Evolutionary conservation across 2,329 filamentous ascomycete species (phyloP), one percentile per base, ranked within the genome.

Genomic region (Penicillium sp.): DNA sequence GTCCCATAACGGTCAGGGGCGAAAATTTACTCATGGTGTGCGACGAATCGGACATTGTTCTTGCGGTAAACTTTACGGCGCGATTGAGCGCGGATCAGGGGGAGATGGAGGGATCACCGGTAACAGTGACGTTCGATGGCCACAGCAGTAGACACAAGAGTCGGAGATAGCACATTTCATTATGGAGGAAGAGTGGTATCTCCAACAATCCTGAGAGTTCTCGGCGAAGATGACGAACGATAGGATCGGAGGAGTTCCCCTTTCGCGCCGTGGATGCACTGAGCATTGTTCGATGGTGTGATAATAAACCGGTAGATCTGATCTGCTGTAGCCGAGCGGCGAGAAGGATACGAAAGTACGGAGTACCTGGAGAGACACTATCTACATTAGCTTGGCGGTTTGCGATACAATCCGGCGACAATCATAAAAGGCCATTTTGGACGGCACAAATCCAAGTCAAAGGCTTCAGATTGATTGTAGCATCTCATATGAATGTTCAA

Each of bases 21-120:
- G 2, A 43, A 60, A 10, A 20, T 56, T 60, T 49, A 60, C 63
- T 73, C 69, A 58, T 76, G 72, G 4, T 72, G 62, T 18, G 73
- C 66, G 3, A 81, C 69, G 2, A 83, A 65, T 2, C 79, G 74
- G 32, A 82, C 65, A 58, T 80, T 79, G 57, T 78, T 66, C 3
- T 72, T 53, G 7, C 64, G 63, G 3, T 78, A 53, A 81, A 79
- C 6, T 65, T 59, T 7, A 70, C 41, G 4, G 63, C 61, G 3
- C 47, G 50, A 55, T 73, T 74, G 31, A 74, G 56, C 6, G 55
- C 45, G 3, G 55, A 48, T 70, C 71, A 72, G n/a, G 53, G 52
- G 5, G 58, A 49, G 1, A 51, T n/a, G 3, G 60, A 54, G 55
- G 70, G 63, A 44, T 74, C 66, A 5, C 61, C 62, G 2, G 71